A percentile compares a stretch with the other conserved stretches of the same genome.
Conservation (phyloP, 352 stramenopile species). For the Blastocystis sp. region DNA sequence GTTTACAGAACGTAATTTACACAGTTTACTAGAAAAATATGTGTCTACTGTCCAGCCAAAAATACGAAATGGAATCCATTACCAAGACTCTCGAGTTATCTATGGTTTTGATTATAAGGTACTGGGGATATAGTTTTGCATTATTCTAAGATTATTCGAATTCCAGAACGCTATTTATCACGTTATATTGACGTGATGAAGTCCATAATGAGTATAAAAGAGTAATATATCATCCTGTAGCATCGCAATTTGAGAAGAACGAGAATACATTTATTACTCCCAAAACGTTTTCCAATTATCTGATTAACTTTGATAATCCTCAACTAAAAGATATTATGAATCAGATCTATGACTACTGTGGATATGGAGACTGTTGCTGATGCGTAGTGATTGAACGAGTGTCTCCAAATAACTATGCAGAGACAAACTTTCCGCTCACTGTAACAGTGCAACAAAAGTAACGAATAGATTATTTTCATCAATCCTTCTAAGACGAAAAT, state of each 20-base stretch:
- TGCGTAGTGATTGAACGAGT: neutral
- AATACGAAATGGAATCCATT: conserved; percentile 33
- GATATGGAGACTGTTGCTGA: neutral
- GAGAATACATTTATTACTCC: neutral
- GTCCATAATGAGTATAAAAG: neutral
- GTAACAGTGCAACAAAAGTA: neutral
- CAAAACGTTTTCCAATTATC: conserved; percentile 33
- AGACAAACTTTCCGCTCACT: neutral
- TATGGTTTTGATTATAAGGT: conserved; percentile 38
- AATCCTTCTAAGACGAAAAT: conserved; percentile 35
- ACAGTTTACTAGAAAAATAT: neutral
- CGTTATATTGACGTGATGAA: neutral
- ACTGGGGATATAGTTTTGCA: neutral
- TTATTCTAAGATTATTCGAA: neutral
- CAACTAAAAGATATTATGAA: conserved; percentile 24
- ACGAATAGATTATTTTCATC: conserved; percentile 32
- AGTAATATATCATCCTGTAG: neutral
- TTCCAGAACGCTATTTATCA: neutral
- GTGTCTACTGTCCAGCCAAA: neutral
- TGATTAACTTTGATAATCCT: neutral
- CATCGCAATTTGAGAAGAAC: neutral
- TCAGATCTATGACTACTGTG: neutral
- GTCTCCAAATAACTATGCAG: neutral
- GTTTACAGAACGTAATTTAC: neutral
- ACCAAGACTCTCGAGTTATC: conserved; percentile 8